Evolutionary conservation across 148 eudicot genomes (phyloP).

Genomic region (Selenicereus undatus): DNA sequence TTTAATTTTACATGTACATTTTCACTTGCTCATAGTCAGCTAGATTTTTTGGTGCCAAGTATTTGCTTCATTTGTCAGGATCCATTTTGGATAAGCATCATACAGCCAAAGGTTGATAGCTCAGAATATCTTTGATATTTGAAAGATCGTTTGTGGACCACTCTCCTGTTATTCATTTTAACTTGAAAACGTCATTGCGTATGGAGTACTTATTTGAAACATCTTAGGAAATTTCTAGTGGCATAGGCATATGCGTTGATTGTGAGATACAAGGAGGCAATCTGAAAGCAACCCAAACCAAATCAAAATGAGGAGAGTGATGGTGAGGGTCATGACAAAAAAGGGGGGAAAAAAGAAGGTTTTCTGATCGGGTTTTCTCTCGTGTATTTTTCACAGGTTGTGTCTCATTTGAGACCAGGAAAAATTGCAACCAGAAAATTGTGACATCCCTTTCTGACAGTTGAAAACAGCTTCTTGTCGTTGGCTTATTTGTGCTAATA

Average conservation of each 20-base stretch:
- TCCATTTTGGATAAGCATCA: slow-evolving; percentile 17
- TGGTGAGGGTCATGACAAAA: background rate
- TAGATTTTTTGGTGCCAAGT: background rate
- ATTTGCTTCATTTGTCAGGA: background rate
- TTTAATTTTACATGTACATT: background rate
- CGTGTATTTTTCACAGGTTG: slow-evolving; percentile 1
- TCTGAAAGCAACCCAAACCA: background rate
- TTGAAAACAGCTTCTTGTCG: background rate
- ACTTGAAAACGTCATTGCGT: background rate
- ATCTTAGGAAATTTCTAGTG: slow-evolving; percentile 11
- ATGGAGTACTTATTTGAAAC: background rate
- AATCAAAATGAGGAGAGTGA: slow-evolving; percentile 2
- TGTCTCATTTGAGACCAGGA: background rate
- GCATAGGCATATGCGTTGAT: background rate
- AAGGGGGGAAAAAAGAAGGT: background rate
- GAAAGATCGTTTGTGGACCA: background rate
- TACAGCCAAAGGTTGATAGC: slow-evolving; percentile 1
- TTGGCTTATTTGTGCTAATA: background rate
- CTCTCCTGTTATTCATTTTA: background rate
- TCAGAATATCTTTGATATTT: slow-evolving; percentile 4
- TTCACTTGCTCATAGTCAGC: background rate
- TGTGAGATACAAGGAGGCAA: background rate
- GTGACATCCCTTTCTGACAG: slow-evolving; percentile 4
- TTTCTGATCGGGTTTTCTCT: background rate
- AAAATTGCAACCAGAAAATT: background rate